Percentiles rank a stretch among this genome's conserved stretches.
Evolutionary conservation across 768 basidiomycete genomes (phyloP).

Genomic region (Panus rudis): DNA sequence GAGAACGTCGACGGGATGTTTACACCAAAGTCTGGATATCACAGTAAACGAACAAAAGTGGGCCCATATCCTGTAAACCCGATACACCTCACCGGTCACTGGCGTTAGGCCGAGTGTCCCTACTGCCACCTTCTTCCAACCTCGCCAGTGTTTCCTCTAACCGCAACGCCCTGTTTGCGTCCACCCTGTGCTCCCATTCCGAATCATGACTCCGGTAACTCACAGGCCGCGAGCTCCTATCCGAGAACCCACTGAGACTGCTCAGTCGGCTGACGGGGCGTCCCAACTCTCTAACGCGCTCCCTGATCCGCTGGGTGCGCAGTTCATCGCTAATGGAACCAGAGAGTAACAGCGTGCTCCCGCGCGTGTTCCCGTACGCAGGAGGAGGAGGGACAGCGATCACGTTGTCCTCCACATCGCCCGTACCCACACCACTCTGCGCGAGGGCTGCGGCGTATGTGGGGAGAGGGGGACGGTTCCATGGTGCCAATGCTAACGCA

Average conservation of each 20-base stretch:
- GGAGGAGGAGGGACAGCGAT: constrained; percentile 69
- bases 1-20: too few relatives aligned
- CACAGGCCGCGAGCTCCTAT: constrained; percentile 10
- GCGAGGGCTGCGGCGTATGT: constrained; percentile 67
- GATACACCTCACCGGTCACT: too few relatives aligned
- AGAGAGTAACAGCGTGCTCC: constrained; percentile 53
- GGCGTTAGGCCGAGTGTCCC: too few relatives aligned
- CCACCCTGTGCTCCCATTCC: constrained; percentile 47
- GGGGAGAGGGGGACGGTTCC: constrained; percentile 64
- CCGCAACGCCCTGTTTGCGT: constrained; percentile 44
- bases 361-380: constrained; percentile 70
- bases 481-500: constrained; percentile 40
- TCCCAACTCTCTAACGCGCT: constrained; percentile 10
- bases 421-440: constrained; percentile 61
- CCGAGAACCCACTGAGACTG: constrained; percentile 8
- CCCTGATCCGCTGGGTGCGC: constrained; percentile 31
- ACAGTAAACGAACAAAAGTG: too few relatives aligned
- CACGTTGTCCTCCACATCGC: constrained; percentile 65
- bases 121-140: constrained; percentile 28
- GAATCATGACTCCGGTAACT: constrained; percentile 51
- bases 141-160: constrained; percentile 52
- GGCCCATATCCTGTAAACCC: too few relatives aligned
- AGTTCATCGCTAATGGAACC: constrained; percentile 44
- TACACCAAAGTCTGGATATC: too few relatives aligned
- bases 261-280: constrained; percentile 4